phyloP scores from a whole-genome alignment of 805 yeast genomes.

The Starmerella bombicola region DNA sequence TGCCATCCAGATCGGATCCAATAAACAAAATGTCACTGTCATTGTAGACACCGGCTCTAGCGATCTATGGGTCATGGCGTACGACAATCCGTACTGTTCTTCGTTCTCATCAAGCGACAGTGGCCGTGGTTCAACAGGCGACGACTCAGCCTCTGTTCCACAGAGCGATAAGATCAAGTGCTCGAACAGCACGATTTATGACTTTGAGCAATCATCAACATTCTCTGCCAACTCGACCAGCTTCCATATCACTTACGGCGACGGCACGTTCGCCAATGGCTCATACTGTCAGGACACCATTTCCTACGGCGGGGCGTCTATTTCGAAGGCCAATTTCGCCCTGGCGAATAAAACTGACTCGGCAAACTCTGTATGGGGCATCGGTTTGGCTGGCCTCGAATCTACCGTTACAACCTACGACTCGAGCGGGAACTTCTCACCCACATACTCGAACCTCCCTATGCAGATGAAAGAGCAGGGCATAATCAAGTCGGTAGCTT shows the following conservation, averaged over 20 bases:
- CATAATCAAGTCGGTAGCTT: constrained; percentile 32
- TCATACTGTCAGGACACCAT: constrained; percentile 51
- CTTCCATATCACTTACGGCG: constrained; percentile 31
- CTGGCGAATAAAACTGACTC: constrained; percentile 59
- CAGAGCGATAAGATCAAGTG: constrained; percentile 18
- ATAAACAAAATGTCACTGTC: constrained; percentile 40
- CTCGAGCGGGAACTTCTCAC: constrained; percentile 13
- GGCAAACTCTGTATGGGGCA: constrained; percentile 40
- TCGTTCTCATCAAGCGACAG: neutral
- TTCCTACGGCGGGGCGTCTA: constrained; percentile 38
- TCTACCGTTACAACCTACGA: constrained; percentile 26
- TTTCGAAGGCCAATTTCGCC: constrained; percentile 53
- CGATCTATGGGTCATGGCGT: constrained; percentile 52
- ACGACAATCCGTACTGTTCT: constrained; percentile 36
- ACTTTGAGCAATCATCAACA: constrained; percentile 21
- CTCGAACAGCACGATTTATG: constrained; percentile 21
- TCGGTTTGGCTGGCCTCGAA: constrained; percentile 29
- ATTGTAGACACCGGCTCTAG: constrained; percentile 67
- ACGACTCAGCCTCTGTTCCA: neutral
- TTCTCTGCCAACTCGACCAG: constrained; percentile 12
- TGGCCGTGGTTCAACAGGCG: neutral
- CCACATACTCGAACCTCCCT: constrained; percentile 29
- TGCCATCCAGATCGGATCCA: constrained; percentile 40
- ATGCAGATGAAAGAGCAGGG: constrained; percentile 32
- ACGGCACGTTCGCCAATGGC: constrained; percentile 42